Evolutionary conservation across 2,329 filamentous ascomycete species (phyloP), one percentile per base, ranked within the genome.

Genomic region (Fusarium pseudocircinatum): DNA sequence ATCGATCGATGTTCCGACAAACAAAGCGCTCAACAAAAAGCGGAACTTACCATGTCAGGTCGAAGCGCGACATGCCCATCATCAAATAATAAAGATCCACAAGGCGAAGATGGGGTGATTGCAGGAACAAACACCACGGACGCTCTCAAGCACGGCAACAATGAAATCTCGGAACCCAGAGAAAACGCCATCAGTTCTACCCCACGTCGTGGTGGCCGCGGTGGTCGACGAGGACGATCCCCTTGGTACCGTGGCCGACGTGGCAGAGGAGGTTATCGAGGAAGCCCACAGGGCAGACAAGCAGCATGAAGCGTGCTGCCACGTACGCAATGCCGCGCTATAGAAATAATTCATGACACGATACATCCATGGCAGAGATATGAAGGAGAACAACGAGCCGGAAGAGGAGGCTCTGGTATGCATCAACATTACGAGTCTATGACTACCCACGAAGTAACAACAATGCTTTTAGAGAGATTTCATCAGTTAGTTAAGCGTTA

Each of bases 211-310:
- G 64, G 59, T 11, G 58, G 56, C 49, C 77, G 79, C 39, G 76
- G 75, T 15, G 70, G 73, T 18, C 77, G 77, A 46, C 78, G 79
- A 40, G 76, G 78, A 47, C 75, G 75, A 67, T 53, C 66, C 22
- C 63, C 66, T n/a, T 77, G 78, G 70, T 63, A 68, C 40, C 78
- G 79, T 36, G 77, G 78, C 30, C 78, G 77, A 49, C 75, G 79
- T n/a, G 72, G 74, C 30, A 77, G 79, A 57, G 74, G 73, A 54
- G 57, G 43, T 32, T 58, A 60, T 60, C 73, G 74, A 26, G 59
- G 64, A 49, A 56, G 58, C 20, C 37, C 56, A 37, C 62, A 43
- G 43, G 52, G 28, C 32, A 18, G 46, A 20, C 57, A 65, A 42
- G 30, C 49, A 44, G 42, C 62, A 26, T 69, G 42, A 75, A 40